Base-by-base conservation (phyloP, 225 moss, liverwort and hornwort species). In the Polytrichum commune region DNA sequence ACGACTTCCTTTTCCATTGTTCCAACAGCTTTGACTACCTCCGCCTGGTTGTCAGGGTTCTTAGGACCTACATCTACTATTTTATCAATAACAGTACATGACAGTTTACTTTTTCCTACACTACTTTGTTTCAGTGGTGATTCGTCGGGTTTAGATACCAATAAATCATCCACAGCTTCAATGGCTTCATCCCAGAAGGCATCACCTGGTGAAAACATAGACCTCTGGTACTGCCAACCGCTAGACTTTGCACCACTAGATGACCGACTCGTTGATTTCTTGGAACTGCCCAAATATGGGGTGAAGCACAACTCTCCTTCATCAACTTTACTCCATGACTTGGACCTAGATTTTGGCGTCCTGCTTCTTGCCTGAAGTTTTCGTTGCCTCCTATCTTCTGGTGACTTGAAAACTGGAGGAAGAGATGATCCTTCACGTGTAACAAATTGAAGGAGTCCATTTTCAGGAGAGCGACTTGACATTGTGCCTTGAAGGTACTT, bases 121-220 rank as follows among this genome's bases (percentile, higher is more conserved):
- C 55, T 78, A 65, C 55, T 77, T 66, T 70, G 79, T 68, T 75
- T 79, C 32, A 72, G 74, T 30, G 73, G 64, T 27, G 70, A 53
- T 28, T 64, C 75, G 1, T 72, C 65, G 57, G 54, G 5, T 53
- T 89, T 82, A 24, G 92, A 73, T 61, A 90, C 78, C 74, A 91
- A 74, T 29, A 94, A 69, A 69, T 73, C 84, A 67, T 89, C 90
- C 55, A 73, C 90, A 53, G 80, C 75, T 74, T 92, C 89, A 77
- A 97, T 91, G 27, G 97, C 97, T 84, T 97, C 97, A 75, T 94
- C 81, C 97, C 97, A 94, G 54, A 97, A 97, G 26, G 94, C 78
- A 71, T 97, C 97, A 53, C 97, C 92, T 0, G 97, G 97, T 30
- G 94, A 94, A 62, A 97, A 94, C 65, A 85, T 66, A 27, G 88